A percentile compares a stretch with the other conserved stretches of the same genome.
Conservation (phyloP, 2,329 filamentous ascomycete genomes). For the Dryadomyces quercivorus region DNA sequence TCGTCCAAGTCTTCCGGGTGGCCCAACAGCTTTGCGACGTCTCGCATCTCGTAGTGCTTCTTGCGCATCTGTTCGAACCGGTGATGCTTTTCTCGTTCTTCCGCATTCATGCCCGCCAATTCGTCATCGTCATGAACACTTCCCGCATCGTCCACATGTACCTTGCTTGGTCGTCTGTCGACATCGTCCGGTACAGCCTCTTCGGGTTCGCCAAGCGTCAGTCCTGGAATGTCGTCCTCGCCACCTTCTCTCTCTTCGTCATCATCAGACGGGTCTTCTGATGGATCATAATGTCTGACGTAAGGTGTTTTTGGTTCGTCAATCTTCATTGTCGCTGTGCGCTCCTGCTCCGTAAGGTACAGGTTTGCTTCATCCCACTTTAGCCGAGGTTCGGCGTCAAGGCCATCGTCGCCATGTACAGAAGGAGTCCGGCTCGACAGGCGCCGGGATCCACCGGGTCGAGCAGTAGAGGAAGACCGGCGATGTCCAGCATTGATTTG, state of each 20-base stretch:
- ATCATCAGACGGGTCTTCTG: constrained; percentile 78
- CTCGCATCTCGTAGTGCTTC: constrained; percentile 98
- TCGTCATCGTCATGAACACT: constrained; percentile 45
- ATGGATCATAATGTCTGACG: constrained; percentile 79
- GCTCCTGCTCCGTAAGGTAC: constrained; percentile 93
- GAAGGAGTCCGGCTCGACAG: constrained; percentile 45
- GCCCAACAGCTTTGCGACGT: constrained; percentile 77
- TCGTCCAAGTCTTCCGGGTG: constrained; percentile 56
- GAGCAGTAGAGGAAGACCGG: constrained; percentile 64
- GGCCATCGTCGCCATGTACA: constrained; percentile 30
- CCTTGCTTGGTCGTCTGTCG: constrained; percentile 48
- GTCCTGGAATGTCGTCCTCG: constrained; percentile 74
- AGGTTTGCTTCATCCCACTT: constrained; percentile 99
- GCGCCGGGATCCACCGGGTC: constrained; percentile 56
- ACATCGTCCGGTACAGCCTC: constrained; percentile 44
- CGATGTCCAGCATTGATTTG: constrained; percentile 85
- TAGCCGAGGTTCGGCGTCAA: constrained; percentile 58
- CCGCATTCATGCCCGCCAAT: constrained; percentile 41
- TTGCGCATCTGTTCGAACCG: constrained; percentile 86
- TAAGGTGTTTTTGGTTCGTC: constrained; percentile 97
- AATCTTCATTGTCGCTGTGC: constrained; percentile 95
- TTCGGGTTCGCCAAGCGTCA: constrained; percentile 89
- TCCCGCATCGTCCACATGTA: constrained; percentile 56
- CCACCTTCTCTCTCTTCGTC: constrained; percentile 42
- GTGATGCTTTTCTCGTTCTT: constrained; percentile 82